A percentile compares a stretch with the other conserved stretches of the same genome.
phyloP scores from a whole-genome alignment of 108 stramenopile species.

The Fistulifera pelliculosa region DNA sequence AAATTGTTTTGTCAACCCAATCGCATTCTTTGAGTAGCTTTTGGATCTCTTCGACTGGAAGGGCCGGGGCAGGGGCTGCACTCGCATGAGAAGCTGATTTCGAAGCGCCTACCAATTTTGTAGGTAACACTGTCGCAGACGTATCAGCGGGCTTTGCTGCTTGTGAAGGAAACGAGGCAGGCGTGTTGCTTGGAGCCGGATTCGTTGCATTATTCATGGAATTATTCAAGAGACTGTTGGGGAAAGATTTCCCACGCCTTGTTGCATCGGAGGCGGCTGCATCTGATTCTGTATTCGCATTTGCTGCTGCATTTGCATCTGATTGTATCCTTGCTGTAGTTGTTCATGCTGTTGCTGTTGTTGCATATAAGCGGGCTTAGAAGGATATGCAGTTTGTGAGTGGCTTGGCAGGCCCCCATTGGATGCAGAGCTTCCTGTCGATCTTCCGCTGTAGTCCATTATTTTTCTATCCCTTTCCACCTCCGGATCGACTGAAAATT shows the following conservation, averaged over 20 bases:
- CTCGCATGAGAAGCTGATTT: background rate
- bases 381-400: no score
- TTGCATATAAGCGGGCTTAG: background rate
- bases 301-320: constrained; percentile 2
- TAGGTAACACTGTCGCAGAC: background rate
- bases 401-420: no score
- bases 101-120: background rate
- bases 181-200: background rate
- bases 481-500: no score
- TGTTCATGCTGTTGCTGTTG: constrained; percentile 1
- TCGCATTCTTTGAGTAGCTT: constrained; percentile 29
- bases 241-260: background rate
- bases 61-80: background rate
- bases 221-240: background rate
- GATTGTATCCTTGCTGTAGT: background rate
- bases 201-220: background rate
- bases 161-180: background rate
- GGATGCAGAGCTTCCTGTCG: no score
- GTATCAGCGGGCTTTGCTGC: background rate
- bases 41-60: background rate
- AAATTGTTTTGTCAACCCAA: constrained; percentile 43
- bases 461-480: no score
- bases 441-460: no score
- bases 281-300: constrained; percentile 1
- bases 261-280: background rate